Evolutionary conservation across 108 stramenopile genomes (phyloP).

Genomic region (Cyclostephanos invisitatus): DNA sequence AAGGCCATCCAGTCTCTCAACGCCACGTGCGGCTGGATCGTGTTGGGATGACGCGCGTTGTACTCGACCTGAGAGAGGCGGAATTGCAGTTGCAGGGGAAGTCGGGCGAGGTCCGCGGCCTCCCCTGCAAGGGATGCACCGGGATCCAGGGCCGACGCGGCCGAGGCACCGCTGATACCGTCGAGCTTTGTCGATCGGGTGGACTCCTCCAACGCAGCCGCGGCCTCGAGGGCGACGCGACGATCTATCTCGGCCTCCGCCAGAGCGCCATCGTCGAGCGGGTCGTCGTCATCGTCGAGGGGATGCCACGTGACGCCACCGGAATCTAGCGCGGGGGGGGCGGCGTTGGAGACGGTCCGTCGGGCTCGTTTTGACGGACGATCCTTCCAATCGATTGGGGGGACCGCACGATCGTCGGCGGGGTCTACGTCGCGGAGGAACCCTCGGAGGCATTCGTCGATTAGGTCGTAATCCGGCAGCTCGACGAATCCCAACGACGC

Average conservation of each 20-base stretch:
- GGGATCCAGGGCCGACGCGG: conserved; percentile 20
- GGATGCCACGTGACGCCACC: conserved; percentile 43
- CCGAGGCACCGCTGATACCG: neutral
- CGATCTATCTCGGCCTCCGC: conserved; percentile 50
- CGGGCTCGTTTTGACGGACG: conserved; percentile 35
- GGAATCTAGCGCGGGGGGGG: conserved; percentile 18
- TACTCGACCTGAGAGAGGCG: conserved; percentile 77
- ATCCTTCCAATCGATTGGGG: conserved; percentile 50
- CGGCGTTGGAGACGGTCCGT: conserved; percentile 4
- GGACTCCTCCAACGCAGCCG: conserved; percentile 48
- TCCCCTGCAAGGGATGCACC: conserved; percentile 45
- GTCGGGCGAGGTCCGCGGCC: conserved; percentile 59
- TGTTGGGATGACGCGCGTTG: conserved; percentile 57
- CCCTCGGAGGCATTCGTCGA: conserved; percentile 63
- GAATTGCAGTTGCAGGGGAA: conserved; percentile 77
- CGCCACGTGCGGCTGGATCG: conserved; percentile 63
- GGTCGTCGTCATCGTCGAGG: conserved; percentile 45
- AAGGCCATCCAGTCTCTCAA: conserved; percentile 76
- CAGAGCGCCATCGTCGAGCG: conserved; percentile 30
- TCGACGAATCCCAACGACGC: conserved; percentile 63
- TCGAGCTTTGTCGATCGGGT: conserved; percentile 36
- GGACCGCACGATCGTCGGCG: conserved; percentile 24
- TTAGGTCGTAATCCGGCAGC: conserved; percentile 74
- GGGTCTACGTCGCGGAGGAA: conserved; percentile 50
- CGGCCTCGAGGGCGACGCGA: conserved; percentile 50